Evolutionary conservation across 1,139 yeast species (phyloP), one percentile per base, ranked within the genome.

Genomic region (Hemisphaericaspora xylofermentans): DNA sequence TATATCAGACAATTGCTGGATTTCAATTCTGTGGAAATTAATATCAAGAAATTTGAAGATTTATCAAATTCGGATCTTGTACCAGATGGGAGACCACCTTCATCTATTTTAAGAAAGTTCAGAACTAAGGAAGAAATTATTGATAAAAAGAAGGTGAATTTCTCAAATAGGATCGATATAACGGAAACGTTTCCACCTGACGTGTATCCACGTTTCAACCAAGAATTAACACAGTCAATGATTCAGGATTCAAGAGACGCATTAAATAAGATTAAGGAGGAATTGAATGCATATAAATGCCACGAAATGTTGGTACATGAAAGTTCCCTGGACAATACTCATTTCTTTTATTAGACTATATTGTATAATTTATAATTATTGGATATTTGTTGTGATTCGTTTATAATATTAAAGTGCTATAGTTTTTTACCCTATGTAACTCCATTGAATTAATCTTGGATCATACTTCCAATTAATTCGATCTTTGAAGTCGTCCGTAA

Each of bases 281-380:
- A 78, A 53, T 60, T 78, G 54, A 78, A 78, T 50, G 55, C 61
- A 15, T 76, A 63, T 58, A 78, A 78, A 55, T 71, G 76, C 52
- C 65, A 71, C 43, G 81, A 74, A 49, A 78, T 78, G 84, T 63
- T 68, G 50, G 80, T 78, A 24, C 81, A 78, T 53, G 80, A 75
- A 46, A 57, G 60, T 39, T 73, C 80, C 12, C 76, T 69, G 50
- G 60, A 65, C 39, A 69, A 72, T 54, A 78, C 83, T 9, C 83
- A 78, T 52, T 76, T 73, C 54, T 77, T 74, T 49, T 69, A 71
- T 51, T 72, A 41, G 33, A 30, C 22, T 6, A 6, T 19, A 6
- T 19, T 19, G 22, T 19, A 19, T 19, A 8, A 6, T 19, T 19
- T 19, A 19, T 19, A 19, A 6, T 6, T 19, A 19, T 19, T 8